Evolutionary conservation across 2,329 filamentous ascomycete species (phyloP).

Genomic region (Sphaerulina populicola): DNA sequence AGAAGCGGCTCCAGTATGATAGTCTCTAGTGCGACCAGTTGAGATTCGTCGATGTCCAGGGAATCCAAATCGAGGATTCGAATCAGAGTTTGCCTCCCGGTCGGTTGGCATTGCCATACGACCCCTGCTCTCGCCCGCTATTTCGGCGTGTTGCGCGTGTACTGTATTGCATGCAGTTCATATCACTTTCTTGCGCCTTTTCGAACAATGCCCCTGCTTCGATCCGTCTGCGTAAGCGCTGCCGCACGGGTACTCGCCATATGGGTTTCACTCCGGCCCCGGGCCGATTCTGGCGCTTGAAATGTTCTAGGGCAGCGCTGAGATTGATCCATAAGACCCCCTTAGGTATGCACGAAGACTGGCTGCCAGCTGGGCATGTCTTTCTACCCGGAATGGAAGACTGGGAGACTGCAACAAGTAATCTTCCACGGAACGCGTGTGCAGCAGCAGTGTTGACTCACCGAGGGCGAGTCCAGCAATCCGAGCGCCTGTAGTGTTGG

Average conservation of each 20-base stretch:
- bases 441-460: background rate
- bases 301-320: background rate
- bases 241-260: slow-evolving; percentile 5
- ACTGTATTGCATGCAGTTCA: background rate
- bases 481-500: background rate
- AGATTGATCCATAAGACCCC: background rate
- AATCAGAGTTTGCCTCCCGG: slow-evolving; percentile 6
- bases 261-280: background rate
- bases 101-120: slow-evolving; percentile 6
- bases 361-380: background rate
- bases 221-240: slow-evolving; percentile 1
- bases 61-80: slow-evolving; percentile 7
- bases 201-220: slow-evolving; percentile 8
- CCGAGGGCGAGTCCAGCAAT: background rate
- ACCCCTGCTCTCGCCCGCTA: slow-evolving; percentile 8
- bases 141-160: background rate
- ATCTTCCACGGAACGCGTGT: background rate
- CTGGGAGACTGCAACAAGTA: background rate
- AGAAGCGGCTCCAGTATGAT: slow-evolving; percentile 9
- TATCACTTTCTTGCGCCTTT: background rate
- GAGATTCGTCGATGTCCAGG: slow-evolving; percentile 9
- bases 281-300: slow-evolving; percentile 3
- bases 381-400: background rate
- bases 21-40: slow-evolving; percentile 3
- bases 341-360: background rate